These are phyloP conservation scores for Phaeoacremonium minimum DNA, from an alignment of 2,329 filamentous ascomycete species.

Conservation along the genomic window DNA sequence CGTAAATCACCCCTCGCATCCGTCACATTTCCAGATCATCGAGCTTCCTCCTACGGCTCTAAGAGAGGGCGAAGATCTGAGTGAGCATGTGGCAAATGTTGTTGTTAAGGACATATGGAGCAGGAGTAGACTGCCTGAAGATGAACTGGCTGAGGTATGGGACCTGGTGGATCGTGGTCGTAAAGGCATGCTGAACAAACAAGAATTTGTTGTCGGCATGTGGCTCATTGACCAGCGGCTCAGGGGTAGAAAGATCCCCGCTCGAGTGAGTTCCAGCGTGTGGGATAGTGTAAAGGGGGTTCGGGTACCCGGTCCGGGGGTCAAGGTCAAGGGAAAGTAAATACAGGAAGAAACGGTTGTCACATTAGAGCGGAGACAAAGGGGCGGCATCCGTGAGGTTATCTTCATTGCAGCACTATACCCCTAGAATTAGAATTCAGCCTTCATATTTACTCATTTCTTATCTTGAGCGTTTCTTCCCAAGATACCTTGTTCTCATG, in stretches of 20 bases:
- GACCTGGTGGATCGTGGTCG: conserved; percentile 61
- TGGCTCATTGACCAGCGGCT: conserved; percentile 80
- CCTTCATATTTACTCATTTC: too few species aligned
- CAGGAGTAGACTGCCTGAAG: conserved; percentile 61
- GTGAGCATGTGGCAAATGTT: conserved; percentile 59
- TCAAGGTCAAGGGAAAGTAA: conserved; percentile 15
- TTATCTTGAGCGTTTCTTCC: too few species aligned
- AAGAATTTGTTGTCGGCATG: conserved; percentile 78
- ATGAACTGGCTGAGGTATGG: conserved; percentile 74
- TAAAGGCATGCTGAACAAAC: conserved; percentile 53
- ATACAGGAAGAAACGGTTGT: too few species aligned
- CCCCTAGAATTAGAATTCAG: too few species aligned
- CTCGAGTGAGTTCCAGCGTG: conserved; percentile 66
- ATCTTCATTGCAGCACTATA: too few species aligned
- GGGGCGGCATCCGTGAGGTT: too few species aligned
- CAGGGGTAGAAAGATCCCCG: conserved; percentile 73
- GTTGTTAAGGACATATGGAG: conserved; percentile 73
- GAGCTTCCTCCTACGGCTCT: too few species aligned
- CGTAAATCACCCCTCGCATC: conserved; percentile 11
- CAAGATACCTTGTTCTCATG: too few species aligned
- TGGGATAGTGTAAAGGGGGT: conserved; percentile 64
- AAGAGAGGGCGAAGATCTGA: conserved; percentile 22
- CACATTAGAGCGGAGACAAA: too few species aligned
- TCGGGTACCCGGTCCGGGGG: conserved; percentile 26
- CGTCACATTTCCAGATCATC: too few species aligned